A percentile compares a stretch with the other conserved stretches of the same genome.
Evolutionary conservation across 2,329 filamentous ascomycete genomes (phyloP).

Genomic region (Colletotrichum graminicola): DNA sequence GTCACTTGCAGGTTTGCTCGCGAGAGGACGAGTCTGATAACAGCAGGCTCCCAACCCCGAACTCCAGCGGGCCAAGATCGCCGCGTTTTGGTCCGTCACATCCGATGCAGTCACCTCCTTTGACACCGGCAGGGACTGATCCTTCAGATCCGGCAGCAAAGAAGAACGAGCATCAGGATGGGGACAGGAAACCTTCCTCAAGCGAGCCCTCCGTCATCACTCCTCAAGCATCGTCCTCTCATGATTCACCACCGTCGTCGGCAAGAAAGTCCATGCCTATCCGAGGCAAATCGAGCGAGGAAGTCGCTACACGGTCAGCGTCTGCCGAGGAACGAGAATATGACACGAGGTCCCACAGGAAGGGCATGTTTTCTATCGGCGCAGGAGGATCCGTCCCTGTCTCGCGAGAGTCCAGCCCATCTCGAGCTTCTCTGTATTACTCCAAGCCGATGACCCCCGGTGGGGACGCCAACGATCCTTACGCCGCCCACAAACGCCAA

Average conservation of each 20-base stretch:
- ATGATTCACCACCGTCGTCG: constrained; percentile 60
- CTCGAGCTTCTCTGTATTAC: constrained; percentile 72
- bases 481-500: constrained; percentile 83
- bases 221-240: constrained; percentile 73
- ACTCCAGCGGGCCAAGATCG: constrained; percentile 73
- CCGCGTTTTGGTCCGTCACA: constrained; percentile 76
- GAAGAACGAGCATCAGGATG: constrained; percentile 47
- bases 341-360: constrained; percentile 59
- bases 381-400: constrained; percentile 65
- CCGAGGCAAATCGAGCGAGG: constrained; percentile 58
- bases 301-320: constrained; percentile 56
- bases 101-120: constrained; percentile 86
- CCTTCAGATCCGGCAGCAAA: constrained; percentile 54
- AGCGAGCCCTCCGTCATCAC: constrained; percentile 68
- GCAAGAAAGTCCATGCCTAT: constrained; percentile 56
- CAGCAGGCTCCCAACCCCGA: constrained; percentile 74
- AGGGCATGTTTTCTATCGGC: constrained; percentile 66
- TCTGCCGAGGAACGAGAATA: constrained; percentile 54
- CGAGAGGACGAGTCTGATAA: constrained; percentile 72
- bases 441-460: constrained; percentile 82
- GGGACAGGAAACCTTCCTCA: constrained; percentile 51
- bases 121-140: constrained; percentile 85
- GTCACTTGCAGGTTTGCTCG: constrained; percentile 64
- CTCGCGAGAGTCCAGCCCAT: constrained; percentile 74
- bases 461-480: constrained; percentile 86